Conservation (phyloP, 495 filamentous ascomycete genomes). For the Podospora tetraspora region DNA sequence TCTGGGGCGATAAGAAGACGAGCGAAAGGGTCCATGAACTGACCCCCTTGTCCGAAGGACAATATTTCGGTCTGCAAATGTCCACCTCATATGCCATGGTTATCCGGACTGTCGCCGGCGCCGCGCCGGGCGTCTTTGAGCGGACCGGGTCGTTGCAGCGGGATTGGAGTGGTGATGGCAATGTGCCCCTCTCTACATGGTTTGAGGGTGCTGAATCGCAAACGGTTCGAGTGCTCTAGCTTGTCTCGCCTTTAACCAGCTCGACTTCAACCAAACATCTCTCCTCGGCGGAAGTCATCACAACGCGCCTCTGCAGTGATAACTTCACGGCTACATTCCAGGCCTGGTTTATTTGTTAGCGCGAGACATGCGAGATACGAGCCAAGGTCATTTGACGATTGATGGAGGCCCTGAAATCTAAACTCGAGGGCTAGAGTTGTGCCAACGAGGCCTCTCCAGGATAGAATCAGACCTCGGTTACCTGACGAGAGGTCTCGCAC, state of each 20-base stretch:
- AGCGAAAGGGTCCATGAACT: neutral
- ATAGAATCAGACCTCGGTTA: no score
- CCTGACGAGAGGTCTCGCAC: no score
- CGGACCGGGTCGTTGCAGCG: conserved; percentile 1
- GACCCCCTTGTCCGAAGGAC: neutral
- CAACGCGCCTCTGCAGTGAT: neutral
- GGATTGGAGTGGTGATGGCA: neutral
- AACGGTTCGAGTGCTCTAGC: neutral
- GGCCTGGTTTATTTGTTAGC: no score
- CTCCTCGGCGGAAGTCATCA: neutral
- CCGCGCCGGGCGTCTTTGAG: neutral
- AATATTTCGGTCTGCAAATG: conserved; percentile 7
- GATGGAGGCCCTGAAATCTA: no score
- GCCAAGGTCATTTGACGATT: no score
- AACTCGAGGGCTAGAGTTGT: no score
- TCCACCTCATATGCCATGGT: neutral
- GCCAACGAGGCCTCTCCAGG: no score
- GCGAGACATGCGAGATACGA: no score
- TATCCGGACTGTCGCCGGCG: neutral
- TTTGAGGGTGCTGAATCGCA: neutral
- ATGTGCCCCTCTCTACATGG: neutral
- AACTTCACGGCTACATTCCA: no score
- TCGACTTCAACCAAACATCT: neutral
- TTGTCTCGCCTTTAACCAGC: no score
- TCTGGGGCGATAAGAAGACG: conserved; percentile 3